Base-by-base conservation (phyloP, 2,329 filamentous ascomycete genomes). In the Penicillium sp. region DNA sequence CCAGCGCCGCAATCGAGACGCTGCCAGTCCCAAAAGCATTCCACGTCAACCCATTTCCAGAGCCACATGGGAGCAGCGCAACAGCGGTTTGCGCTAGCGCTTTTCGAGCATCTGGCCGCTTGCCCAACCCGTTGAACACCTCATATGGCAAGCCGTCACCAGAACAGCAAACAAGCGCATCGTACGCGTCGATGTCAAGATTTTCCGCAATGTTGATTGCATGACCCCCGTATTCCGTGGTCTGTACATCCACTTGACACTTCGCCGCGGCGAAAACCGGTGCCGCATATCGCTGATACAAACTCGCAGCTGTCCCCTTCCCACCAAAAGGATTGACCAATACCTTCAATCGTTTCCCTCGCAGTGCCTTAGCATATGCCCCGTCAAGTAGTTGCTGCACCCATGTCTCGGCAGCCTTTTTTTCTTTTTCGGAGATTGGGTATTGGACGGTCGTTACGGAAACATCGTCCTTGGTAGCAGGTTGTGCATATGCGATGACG, bases 81-180 rank as follows among this genome's bases (percentile, higher is more conserved):
- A 99, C 86, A 0, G 94, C 90, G 15, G 97, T 78, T 68, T 88
- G 89, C 23, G 81, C 78, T 59, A 99, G 77, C 0, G 93, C 94
- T 55, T 83, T 83, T 33, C 82, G 80, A 21, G 92, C 92, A 75
- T 97, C 90, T 5, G 82, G 71, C 40, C 91, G 87, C 75, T 86
- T 88, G 15, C 85, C 92, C 33, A 99, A 78, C 0, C 94, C 94
- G 71, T 99, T 97, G 80, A 97, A 96, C 9, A 96, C 89, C 75
- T 99, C 94, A 72, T 96, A 89, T 0, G 91, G 89, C 40, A 96
- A 81, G 10, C 94, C 94, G 68, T 99, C 94, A 5, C 94, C 94
- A 0, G 93, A 97, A 71, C 91, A 94, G 61, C 91, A 90, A 27
- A 93, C 86, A 15, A 97, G 84, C 9, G 92, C 88, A 76, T 99